Base-by-base conservation (phyloP, 2,329 filamentous ascomycete genomes). In the Aphanocladium album region DNA sequence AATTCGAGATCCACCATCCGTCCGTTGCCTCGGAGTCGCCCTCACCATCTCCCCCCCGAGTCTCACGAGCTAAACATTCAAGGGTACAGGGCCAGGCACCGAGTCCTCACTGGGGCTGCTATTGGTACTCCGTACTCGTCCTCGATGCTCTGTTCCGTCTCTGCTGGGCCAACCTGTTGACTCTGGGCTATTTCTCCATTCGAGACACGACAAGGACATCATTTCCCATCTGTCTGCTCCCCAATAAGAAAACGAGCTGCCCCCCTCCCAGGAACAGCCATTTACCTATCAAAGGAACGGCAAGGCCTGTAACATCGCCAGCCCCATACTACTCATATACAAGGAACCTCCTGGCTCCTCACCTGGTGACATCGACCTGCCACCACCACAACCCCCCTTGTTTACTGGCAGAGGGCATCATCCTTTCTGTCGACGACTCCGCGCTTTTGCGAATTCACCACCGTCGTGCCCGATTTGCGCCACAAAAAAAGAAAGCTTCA, bases 21-120 rank as follows among this genome's bases (percentile, higher is more conserved):
- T 25, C 51, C 47, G 56, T 59, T 59, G 56, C 56, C 56, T 59
- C 47, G 47, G 56, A 59, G 56, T 45, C 56, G 25, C 25, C 46
- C 23, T 41, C 54, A 39, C 54, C 43, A 37, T 23, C 7, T 45
- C 39, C n/a, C 53, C 27, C 41, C 41, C 30, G 11, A 43, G 37
- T 54, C 39, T 45, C 39, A 45, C 45, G 21, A 57, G 45, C 55
- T 47, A 27, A 47, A 50, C 30, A 49, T 8, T n/a, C 35, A 30
- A 12, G 17, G 17, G 21, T 35, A 19, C 33, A 35, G 33, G 33
- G n/a, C n/a, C n/a, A n/a, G n/a, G n/a, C n/a, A n/a, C n/a, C n/a
- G n/a, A n/a, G n/a, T 12, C 12, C 6, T 35, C 12, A 35, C 6
- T 35, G 12, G 6, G 33, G 33, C 6, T 35, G 12, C 33, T 23